Conservation (phyloP, 768 basidiomycete species). For the Mycena floridula region DNA sequence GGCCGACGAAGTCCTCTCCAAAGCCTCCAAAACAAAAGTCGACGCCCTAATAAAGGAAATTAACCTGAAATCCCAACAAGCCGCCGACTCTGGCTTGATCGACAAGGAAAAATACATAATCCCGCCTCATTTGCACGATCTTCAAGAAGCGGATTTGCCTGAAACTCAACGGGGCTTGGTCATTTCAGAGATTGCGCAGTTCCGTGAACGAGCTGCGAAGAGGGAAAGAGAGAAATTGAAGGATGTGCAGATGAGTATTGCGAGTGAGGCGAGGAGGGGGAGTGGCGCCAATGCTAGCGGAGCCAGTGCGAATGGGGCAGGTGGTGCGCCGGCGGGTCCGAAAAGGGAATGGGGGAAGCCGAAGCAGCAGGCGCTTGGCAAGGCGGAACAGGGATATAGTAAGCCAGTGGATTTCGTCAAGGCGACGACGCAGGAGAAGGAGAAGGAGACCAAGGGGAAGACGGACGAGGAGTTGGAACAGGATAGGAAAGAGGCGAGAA, state of each 20-base stretch:
- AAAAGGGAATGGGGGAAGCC: conserved; percentile 81
- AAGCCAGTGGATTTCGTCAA: conserved; percentile 84
- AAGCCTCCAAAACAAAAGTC: conserved; percentile 60
- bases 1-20: conserved; percentile 64
- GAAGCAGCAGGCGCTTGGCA: conserved; percentile 42
- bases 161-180: conserved; percentile 91
- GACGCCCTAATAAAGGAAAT: conserved; percentile 66
- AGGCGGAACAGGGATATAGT: conserved; percentile 69
- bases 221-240: conserved; percentile 84
- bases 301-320: conserved; percentile 39
- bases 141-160: conserved; percentile 94
- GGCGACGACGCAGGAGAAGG: conserved; percentile 43
- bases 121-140: conserved; percentile 93
- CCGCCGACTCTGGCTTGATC: conserved; percentile 64
- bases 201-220: conserved; percentile 91
- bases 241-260: conserved; percentile 69
- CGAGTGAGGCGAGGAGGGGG: no score
- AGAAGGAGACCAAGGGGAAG: conserved; percentile 39
- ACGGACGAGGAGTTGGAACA: conserved; percentile 88
- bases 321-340: conserved; percentile 60
- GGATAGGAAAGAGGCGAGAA: conserved; percentile 68
- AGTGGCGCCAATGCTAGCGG: no score
- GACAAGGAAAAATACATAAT: conserved; percentile 88
- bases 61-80: conserved; percentile 65
- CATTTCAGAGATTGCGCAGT: conserved; percentile 93